Conservation (phyloP, 1,284 basidiomycete species). For the Ceratobasidium sp. region DNA sequence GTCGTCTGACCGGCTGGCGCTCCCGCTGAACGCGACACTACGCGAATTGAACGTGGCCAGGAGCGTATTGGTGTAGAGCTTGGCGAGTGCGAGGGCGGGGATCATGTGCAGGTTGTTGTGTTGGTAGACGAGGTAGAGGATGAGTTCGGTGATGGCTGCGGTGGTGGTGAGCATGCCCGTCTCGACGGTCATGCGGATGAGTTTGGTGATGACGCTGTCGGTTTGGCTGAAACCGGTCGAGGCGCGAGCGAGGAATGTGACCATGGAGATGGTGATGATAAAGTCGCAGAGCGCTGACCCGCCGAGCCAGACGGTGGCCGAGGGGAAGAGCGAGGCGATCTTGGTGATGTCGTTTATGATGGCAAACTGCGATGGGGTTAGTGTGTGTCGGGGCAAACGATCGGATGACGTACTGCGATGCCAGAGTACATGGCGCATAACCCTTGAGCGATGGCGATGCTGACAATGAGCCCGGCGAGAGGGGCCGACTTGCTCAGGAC, state of each 20-base stretch:
- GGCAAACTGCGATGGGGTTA: slow-evolving; percentile 37
- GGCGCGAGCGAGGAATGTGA: slow-evolving; percentile 41
- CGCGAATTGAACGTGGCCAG: slow-evolving; percentile 49
- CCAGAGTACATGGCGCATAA: slow-evolving; percentile 43
- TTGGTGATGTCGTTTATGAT: slow-evolving; percentile 45
- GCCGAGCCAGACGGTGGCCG: slow-evolving; percentile 46
- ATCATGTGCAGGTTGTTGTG: slow-evolving; percentile 51
- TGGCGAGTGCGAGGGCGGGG: slow-evolving; percentile 50
- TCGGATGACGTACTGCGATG: slow-evolving; percentile 32
- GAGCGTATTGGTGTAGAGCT: slow-evolving; percentile 53
- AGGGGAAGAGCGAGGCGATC: slow-evolving; percentile 40
- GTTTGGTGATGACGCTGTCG: slow-evolving; percentile 43
- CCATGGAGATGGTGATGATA: slow-evolving; percentile 45
- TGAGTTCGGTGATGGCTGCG: slow-evolving; percentile 50
- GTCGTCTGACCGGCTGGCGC: slow-evolving; percentile 13
- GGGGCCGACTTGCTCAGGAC: slow-evolving; percentile 38
- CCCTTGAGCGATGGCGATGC: slow-evolving; percentile 42
- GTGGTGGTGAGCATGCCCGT: slow-evolving; percentile 51
- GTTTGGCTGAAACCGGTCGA: slow-evolving; percentile 44
- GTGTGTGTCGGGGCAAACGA: too few species aligned
- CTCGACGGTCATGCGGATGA: slow-evolving; percentile 49
- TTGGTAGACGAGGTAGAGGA: slow-evolving; percentile 50
- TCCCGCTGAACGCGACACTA: slow-evolving; percentile 28
- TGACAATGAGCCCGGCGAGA: slow-evolving; percentile 33
- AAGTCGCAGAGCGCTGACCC: slow-evolving; percentile 45